These are phyloP conservation scores for Patellifolia procumbens DNA, from an alignment of 179 eudicot species.

Conservation along the genomic window DNA sequence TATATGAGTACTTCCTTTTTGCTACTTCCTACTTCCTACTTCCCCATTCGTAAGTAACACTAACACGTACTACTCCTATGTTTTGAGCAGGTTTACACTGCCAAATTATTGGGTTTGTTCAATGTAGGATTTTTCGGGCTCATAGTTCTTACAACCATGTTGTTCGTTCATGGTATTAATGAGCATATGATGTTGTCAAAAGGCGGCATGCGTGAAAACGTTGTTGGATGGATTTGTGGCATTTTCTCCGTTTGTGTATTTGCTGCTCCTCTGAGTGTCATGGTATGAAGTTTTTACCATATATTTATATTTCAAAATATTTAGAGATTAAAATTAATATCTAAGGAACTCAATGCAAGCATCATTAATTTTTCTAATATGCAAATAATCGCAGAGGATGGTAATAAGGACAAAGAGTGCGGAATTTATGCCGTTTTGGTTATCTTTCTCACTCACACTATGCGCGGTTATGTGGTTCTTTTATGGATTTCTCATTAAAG, in stretches of 20 bases:
- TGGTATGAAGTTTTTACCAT: conserved; percentile 42
- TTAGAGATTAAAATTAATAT: too few species aligned
- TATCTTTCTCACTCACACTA: conserved; percentile 72
- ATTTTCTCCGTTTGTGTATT: conserved; percentile 71
- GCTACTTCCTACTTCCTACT: too few species aligned
- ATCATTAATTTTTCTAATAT: too few species aligned
- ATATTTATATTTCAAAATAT: background rate
- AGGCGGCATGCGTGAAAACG: conserved; percentile 39
- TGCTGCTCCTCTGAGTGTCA: conserved; percentile 81
- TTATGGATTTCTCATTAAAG: conserved; percentile 63
- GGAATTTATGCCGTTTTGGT: conserved; percentile 77
- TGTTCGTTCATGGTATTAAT: conserved; percentile 26
- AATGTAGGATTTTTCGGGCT: conserved; percentile 48
- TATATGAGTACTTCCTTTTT: too few species aligned
- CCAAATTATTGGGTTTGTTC: conserved; percentile 54
- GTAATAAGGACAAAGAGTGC: conserved; percentile 81
- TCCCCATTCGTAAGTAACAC: too few species aligned
- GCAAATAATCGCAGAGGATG: conserved; percentile 48
- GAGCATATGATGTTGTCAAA: conserved; percentile 22
- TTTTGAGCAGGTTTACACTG: conserved; percentile 48
- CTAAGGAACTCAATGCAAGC: too few species aligned
- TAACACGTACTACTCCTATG: too few species aligned
- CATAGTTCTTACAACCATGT: conserved; percentile 40
- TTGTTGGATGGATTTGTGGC: conserved; percentile 86
- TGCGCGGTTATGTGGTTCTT: conserved; percentile 72